Conservation (phyloP, 2,329 filamentous ascomycete genomes). For the Xylaria sp. region DNA sequence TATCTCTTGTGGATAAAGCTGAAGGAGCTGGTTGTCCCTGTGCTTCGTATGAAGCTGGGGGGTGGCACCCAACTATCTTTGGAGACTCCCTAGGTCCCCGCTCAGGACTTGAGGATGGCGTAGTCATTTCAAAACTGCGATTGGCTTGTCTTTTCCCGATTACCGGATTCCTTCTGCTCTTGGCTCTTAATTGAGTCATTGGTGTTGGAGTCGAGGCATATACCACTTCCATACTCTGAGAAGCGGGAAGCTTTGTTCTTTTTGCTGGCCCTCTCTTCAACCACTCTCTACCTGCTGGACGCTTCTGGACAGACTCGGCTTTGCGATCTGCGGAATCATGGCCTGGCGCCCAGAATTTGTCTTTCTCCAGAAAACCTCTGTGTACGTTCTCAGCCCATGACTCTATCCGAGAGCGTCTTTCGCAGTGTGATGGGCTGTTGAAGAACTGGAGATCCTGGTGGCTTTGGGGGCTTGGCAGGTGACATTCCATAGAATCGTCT, state of each 20-base stretch:
- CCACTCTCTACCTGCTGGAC: slow-evolving; percentile 45
- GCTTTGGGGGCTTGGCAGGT: slow-evolving; percentile 55
- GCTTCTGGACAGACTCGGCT: slow-evolving; percentile 39
- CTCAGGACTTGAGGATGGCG: slow-evolving; percentile 44
- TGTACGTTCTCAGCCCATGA: slow-evolving; percentile 45
- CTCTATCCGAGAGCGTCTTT: slow-evolving; percentile 43
- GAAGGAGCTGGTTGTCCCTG: neutral
- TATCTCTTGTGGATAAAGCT: neutral
- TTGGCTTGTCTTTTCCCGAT: slow-evolving; percentile 24
- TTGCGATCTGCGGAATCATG: slow-evolving; percentile 15
- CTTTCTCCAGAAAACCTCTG: slow-evolving; percentile 38
- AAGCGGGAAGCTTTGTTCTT: slow-evolving; percentile 37
- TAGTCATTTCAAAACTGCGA: slow-evolving; percentile 46
- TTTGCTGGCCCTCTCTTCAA: slow-evolving; percentile 47
- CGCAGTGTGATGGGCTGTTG: slow-evolving; percentile 31
- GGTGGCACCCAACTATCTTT: neutral
- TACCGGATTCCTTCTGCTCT: slow-evolving; percentile 23
- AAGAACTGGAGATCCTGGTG: slow-evolving; percentile 42
- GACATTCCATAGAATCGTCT: slow-evolving; percentile 51
- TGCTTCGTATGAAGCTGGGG: neutral
- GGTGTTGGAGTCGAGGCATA: slow-evolving; percentile 43
- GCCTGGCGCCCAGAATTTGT: slow-evolving; percentile 49
- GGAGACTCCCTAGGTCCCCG: slow-evolving; percentile 27
- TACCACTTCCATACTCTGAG: slow-evolving; percentile 35
- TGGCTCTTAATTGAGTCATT: slow-evolving; percentile 8